Base-by-base conservation (phyloP, 2,329 filamentous ascomycete genomes). In the Diaporthe citriasiana region DNA sequence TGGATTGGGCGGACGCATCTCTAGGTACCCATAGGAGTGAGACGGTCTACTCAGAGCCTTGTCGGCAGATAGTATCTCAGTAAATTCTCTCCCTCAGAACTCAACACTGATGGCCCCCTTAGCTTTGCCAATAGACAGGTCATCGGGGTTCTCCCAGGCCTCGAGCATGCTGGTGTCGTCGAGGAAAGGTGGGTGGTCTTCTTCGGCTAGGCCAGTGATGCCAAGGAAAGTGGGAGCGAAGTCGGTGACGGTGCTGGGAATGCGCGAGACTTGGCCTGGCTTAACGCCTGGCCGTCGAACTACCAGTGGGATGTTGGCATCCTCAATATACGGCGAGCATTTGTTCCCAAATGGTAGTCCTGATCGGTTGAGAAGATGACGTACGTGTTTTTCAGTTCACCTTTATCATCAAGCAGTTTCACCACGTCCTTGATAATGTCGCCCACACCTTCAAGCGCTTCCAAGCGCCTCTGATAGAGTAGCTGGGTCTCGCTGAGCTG, bases 211-310 rank as follows among this genome's bases (percentile, higher is more conserved):
- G 0, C 85, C 84, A 0, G 82, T 84, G 8, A 85, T 77, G 3
- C 84, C 80, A 50, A 92, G 83, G 9, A 93, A 80, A 0, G 91
- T 93, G 0, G 91, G 90, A 0, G 89, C 89, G 2, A 93, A 81
- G 77, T 93, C 91, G 3, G 90, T 88, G 76, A 93, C 91, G 0
- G 90, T 88, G 0, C 89, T 92, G 2, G 90, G 87, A 4, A 85
- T 79, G 38, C 87, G 80, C 4, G 83, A 80, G 0, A 81, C 82
- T 82, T 12, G 82, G 76, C 2, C 85, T 85, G 13, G 79, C 76
- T 0, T 85, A 80, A 92, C 81, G 0, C 89, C 88, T 0, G 90
- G 90, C 0, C 90, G 90, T 13, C 90, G 85, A n/a, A 92, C 85
- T 45, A 90, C 84, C 5, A 92, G 83, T 82, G 89, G 89, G 1